Evolutionary conservation across 306 rosid species (phyloP), one percentile per base, ranked within the genome.

Genomic region (Phaseolus lunatus): DNA sequence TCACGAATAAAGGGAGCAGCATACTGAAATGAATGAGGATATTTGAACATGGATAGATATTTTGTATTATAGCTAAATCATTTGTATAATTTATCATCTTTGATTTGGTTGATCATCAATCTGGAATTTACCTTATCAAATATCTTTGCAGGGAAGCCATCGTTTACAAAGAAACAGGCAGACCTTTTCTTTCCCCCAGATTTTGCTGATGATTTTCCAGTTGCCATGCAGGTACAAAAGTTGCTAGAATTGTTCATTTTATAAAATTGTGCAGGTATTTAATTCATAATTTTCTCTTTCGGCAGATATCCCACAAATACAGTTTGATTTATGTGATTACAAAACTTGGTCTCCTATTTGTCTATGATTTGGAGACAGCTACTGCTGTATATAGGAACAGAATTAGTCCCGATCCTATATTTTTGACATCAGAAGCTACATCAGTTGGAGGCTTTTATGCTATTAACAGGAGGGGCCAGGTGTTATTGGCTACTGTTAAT

Each of bases 131-230:
- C 72, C 53, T 79, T 75, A 72, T 53, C 58, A 75, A 68, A 53
- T 77, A 54, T 77, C 27, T 79, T 82, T 59, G 77, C 90, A 96
- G 99, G 99, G 72, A 96, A 96, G 73, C 97, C 98, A 65, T 89
- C 99, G 24, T 96, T 96, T 86, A 75, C 97, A 9, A 92, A 96
- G 94, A 96, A 96, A 84, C 99, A 96, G 80, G 98, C 99, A 29
- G 99, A 92, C 86, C 94, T 96, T 52, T 96, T 92, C 93, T 96
- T 96, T 77, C 99, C 99, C 63, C 99, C 99, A 20, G 99, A 96
- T 88, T 96, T 96, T 87, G 94, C 91, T 7, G 99, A 96, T 75
- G 99, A 96, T 82, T 96, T 96, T 81, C 99, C 99, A 52, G 99
- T 96, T 81, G 83, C 99, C 61, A 96, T 96, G 98, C 99, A 96